Evolutionary conservation across 352 stramenopile genomes (phyloP), one percentile per base, ranked within the genome.

Genomic region (Globisporangium nodosum): DNA sequence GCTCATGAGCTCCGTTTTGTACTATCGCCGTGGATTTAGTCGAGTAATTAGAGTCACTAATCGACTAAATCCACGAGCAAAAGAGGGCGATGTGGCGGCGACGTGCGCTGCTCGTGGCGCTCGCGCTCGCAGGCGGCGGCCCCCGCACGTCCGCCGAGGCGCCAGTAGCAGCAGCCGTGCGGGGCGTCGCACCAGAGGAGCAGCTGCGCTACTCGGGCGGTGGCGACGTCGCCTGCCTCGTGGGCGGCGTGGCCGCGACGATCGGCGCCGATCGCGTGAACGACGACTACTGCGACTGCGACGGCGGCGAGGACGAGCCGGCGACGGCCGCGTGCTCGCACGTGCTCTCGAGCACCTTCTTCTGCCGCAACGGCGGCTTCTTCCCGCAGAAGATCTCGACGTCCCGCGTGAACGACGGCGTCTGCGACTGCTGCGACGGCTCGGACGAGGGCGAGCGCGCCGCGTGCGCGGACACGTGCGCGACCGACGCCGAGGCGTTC

Each of bases 381-480:
- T 87, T 90, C 47, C 58, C 72, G 37, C 37, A 12, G 12, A 43
- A 85, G 64, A 85, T 90, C 40, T 81, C 88, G 12, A 83, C 83
- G 5, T 97, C 88, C 1, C 70, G 85, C 16, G 64, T 99, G 27
- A 71, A 96, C 46, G 97, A 99, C 68, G 92, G 90, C 11, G 81
- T 99, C 55, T 99, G 97, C 64, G 96, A 99, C 78, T 99, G 97
- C 71, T 99, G 97, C 58, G 95, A 99, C 65, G 97, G 96, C 12
- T 83, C 81, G 15, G 96, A 99, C 60, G 96, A 99, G 61, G 70
- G 68, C 49, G n/a, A 5, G 53, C 52, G 0, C 51, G 49, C 9
- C 52, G 56, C 0, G 3, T 37, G 9, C 93, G 83, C 51, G 15
- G 33, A 92, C 49, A 84, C 74, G 39, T 95, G 85, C 54, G 52